Conservation (phyloP, 805 yeast species). For the Candida parachauliodes region DNA sequence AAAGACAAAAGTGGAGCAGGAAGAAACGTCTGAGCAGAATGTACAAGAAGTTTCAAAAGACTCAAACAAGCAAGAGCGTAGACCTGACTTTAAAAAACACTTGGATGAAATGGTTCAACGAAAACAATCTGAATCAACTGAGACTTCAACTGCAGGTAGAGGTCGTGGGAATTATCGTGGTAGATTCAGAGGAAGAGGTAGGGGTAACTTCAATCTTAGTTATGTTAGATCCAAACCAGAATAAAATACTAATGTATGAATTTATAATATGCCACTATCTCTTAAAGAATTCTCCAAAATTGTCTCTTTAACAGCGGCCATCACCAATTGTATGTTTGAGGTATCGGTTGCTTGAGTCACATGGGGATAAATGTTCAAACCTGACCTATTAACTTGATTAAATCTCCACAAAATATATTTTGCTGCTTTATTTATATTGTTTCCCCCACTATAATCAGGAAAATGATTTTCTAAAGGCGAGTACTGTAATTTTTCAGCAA, state of each 20-base stretch:
- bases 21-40: no score
- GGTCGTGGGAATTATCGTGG: slow-evolving; percentile 14
- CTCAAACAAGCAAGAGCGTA: no score
- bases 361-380: slow-evolving; percentile 80
- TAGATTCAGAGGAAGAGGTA: slow-evolving; percentile 13
- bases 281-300: slow-evolving; percentile 71
- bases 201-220: slow-evolving; percentile 18
- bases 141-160: slow-evolving; percentile 2
- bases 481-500: slow-evolving; percentile 76
- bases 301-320: slow-evolving; percentile 80
- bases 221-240: slow-evolving; percentile 19
- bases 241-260: slow-evolving; percentile 4
- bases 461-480: slow-evolving; percentile 81
- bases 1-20: no score
- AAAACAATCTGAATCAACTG: slow-evolving; percentile 10
- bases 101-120: slow-evolving; percentile 23
- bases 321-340: slow-evolving; percentile 78
- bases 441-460: slow-evolving; percentile 91
- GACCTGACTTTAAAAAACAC: slow-evolving; percentile 30
- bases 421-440: slow-evolving; percentile 84
- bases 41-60: no score
- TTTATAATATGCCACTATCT: slow-evolving; percentile 66
- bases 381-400: slow-evolving; percentile 77
- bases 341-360: slow-evolving; percentile 95
- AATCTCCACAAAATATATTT: slow-evolving; percentile 90